Evolutionary conservation across 2,329 filamentous ascomycete genomes (phyloP), one percentile per base, ranked within the genome.

Genomic region (Aspergillus thermomutatus): DNA sequence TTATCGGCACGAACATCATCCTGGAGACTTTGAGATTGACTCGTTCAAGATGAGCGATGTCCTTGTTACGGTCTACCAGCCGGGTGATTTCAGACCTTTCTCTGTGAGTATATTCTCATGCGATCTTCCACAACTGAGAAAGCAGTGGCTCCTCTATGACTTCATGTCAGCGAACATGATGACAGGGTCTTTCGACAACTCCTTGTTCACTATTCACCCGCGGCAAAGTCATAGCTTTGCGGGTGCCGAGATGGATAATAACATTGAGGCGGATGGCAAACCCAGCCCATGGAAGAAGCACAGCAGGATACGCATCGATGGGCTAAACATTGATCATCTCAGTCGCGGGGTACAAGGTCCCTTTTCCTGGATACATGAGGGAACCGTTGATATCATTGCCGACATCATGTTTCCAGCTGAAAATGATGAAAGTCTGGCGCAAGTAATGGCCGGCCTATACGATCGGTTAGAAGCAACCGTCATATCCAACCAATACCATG

Each of bases 121-220:
- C 73, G 93, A 97, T 69, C 83, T 99, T 41, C 93, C 94, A 1
- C 89, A 94, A 67, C 79, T 99, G 49, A 86, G 94, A 52, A 97
- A 97, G 70, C 93, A 96, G 68, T 99, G 92, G 90, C 82, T 99
- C 0, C 97, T 97, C 73, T 99, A 99, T 78, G 94, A 99, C 73
- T 95, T 99, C 65, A 77, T 99, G 27, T 94, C 90, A 0, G 94
- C 94, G 19, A 97, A 91, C 69, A 93, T 94, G 73, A 96, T 97
- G 85, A 96, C 91, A 11, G 94, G 94, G 1, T 94, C 92, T 0
- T 96, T 90, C 65, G 94, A 99, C 69, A 91, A 94, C 54, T 97
- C 94, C 0, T 82, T 99, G 2, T 99, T 99, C 73, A 97, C 92
- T 0, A 96, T 99, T 49, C 94, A 99, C 72, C 94, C 93, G 4